Evolutionary conservation across 768 basidiomycete species (phyloP), one percentile per base, ranked within the genome.

Genomic region (Cyclocybe cylindracea): DNA sequence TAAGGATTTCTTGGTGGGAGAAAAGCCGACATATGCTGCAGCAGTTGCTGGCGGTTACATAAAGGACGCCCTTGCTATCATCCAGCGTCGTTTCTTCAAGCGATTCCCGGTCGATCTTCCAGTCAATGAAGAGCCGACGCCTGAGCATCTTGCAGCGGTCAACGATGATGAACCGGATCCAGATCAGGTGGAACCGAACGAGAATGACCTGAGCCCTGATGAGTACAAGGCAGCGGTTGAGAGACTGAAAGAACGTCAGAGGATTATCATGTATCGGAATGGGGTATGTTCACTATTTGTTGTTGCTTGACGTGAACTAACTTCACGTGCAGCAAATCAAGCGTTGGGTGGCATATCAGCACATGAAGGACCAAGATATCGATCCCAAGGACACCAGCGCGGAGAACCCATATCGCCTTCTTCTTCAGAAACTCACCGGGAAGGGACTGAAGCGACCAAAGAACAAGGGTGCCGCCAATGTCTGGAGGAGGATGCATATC

Each of bases 281-380:
- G 19, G 37, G 6, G 18, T 16, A 11, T 29, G 9, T 42, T 19
- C 16, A 5, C 39, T 44, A n/a, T n/a, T n/a, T n/a, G n/a, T n/a
- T n/a, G n/a, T n/a, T n/a, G n/a, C n/a, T n/a, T n/a, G n/a, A n/a
- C n/a, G n/a, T n/a, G 32, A 34, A 49, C 14, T 13, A 2, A 16
- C 2, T 33, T 48, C 14, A 44, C 29, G 10, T 19, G 14, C 39
- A 53, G 54, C 50, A 55, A 53, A 51, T 59, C 39, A 48, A n/a
- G n/a, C n/a, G n/a, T n/a, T n/a, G n/a, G n/a, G n/a, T n/a, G n/a
- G n/a, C n/a, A n/a, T n/a, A n/a, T n/a, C n/a, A n/a, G n/a, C n/a
- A n/a, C n/a, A n/a, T n/a, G n/a, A n/a, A n/a, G n/a, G n/a, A n/a
- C n/a, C 39, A 51, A 29, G 46, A 44, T 39, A 13, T 46, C 31